Conservation (phyloP, 2,329 filamentous ascomycete species). For the Botrytis porri region DNA sequence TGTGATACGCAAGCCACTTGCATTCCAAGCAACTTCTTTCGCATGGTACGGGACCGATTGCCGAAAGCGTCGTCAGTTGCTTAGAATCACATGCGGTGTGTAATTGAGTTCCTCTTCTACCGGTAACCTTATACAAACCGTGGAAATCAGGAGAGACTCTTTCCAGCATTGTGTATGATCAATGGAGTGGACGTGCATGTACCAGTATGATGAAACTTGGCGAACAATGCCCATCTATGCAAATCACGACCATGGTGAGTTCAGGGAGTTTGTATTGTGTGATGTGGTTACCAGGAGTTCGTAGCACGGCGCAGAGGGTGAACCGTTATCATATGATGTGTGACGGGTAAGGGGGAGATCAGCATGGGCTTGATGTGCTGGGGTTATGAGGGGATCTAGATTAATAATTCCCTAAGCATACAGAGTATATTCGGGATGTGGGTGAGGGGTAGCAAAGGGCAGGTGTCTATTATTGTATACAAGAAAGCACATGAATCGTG, state of each 20-base stretch:
- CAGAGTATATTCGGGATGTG: neutral
- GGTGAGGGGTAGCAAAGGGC: neutral
- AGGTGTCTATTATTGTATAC: neutral
- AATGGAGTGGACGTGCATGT: neutral
- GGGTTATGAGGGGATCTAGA: neutral
- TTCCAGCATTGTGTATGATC: neutral
- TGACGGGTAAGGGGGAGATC: neutral
- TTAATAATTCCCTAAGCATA: neutral
- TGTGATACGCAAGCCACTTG: neutral
- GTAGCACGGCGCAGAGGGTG: slow-evolving; percentile 9
- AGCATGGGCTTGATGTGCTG: neutral
- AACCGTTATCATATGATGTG: neutral
- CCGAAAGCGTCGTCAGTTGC: neutral
- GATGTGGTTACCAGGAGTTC: neutral
- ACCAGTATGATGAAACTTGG: neutral
- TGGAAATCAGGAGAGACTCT: neutral
- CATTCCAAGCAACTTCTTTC: neutral
- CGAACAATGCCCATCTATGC: neutral
- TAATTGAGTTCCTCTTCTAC: neutral
- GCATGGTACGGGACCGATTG: neutral
- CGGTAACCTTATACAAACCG: neutral
- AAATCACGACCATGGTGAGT: neutral
- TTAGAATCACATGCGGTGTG: neutral
- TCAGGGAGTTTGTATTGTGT: neutral
- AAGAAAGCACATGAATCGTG: neutral